Conservation (phyloP, 148 eudicot species). For the Cornus controversa region DNA sequence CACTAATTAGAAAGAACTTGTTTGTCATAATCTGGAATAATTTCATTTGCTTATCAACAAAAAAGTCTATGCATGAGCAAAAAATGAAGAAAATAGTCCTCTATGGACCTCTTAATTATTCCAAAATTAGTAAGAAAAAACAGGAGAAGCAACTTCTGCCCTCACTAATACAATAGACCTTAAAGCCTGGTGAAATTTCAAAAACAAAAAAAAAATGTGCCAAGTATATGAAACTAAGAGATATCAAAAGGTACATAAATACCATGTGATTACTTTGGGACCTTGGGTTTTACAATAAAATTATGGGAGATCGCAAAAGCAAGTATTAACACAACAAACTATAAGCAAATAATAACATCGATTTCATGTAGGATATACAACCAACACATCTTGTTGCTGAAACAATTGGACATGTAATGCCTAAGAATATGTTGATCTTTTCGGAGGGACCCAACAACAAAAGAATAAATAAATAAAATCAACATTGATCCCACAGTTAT, state of each 20-base stretch:
- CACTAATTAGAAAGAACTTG: neutral
- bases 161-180: neutral
- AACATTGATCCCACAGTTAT: neutral
- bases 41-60: too few relatives aligned
- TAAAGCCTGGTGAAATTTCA: too few relatives aligned
- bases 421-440: neutral
- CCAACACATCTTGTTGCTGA: too few relatives aligned
- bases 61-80: neutral
- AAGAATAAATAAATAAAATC: neutral
- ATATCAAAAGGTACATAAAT: neutral
- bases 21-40: neutral
- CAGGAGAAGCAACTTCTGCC: too few relatives aligned
- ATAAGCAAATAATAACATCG: too few relatives aligned
- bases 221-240: neutral
- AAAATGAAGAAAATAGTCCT: too few relatives aligned
- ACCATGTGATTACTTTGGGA: neutral
- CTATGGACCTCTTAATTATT: too few relatives aligned
- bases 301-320: neutral
- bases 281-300: neutral
- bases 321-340: too few relatives aligned
- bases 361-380: too few relatives aligned
- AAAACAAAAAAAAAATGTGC: neutral
- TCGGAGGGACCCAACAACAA: neutral
- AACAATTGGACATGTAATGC: neutral
- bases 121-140: too few relatives aligned